Base-by-base conservation (phyloP, 192 early-diverging fungal genomes). In the Coemansia sp. region DNA sequence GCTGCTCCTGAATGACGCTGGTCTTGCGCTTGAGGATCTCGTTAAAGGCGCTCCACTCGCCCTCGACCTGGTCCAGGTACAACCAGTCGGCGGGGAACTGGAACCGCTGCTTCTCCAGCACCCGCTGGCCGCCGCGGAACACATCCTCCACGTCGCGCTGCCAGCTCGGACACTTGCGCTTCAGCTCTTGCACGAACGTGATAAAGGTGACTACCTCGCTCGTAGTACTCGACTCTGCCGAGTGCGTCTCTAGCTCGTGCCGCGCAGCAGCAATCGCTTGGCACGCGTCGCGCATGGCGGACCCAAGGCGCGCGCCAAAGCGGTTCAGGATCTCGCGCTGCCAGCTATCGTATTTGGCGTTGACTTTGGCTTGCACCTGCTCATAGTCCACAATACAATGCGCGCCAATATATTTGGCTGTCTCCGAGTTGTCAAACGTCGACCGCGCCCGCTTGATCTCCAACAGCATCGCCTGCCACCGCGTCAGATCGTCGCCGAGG, bases 361-460 rank as follows among this genome's bases (percentile, higher is more conserved):
- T 99, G 56, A 99, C 96, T 73, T 98, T 99, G 54, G 89, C 87
- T 77, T 99, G 98, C n/a, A 98, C 96, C 76, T 96, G 94, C 68
- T 92, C 96, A 78, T 98, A 99, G 71, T 99, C 93, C 35, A 99
- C 85, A 0, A 95, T 86, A n/a, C 89, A 74, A 19, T 89, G 84
- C 12, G 90, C 85, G 12, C 95, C 95, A 74, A 99, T 95, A 0
- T 89, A 86, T 72, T 94, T 91, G 40, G 87, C 86, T 0, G 92
- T 96, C 70, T 96, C 94, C 0, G 95, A 92, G 63, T 94, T 99
- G 85, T 99, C 97, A 83, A 99, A 99, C 0, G 96, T 98, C 1
- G 86, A 74, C 35, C 98, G 91, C 0, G 94, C 92, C 38, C 94
- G 92, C 77, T 96, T 94, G 79, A 99, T 94, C 79, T 98, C 96